Conservation (phyloP, 2,329 filamentous ascomycete genomes). For the Trichothecium roseum region DNA sequence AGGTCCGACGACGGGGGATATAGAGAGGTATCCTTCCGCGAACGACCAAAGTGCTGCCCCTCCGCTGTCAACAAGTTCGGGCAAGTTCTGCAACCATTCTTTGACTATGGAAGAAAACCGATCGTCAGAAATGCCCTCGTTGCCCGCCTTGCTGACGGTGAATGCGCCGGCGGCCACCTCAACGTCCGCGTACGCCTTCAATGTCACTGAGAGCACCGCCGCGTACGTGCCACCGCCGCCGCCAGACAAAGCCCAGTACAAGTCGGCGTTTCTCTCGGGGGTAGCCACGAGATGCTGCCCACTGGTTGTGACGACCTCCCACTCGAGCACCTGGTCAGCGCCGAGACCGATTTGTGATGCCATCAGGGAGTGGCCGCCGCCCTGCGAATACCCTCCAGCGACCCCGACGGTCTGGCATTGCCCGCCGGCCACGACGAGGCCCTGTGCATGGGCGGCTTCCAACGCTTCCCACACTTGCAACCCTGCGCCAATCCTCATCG, state of each 20-base stretch:
- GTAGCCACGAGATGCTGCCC: slow-evolving; percentile 9
- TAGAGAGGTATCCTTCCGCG: slow-evolving; percentile 4
- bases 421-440: slow-evolving; percentile 40
- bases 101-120: neutral
- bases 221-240: slow-evolving; percentile 8
- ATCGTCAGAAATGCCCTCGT: neutral
- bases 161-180: slow-evolving; percentile 4
- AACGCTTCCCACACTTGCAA: slow-evolving; percentile 37
- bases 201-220: slow-evolving; percentile 8
- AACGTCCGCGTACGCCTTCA: slow-evolving; percentile 4
- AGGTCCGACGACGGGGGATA: too few relatives aligned
- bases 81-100: neutral
- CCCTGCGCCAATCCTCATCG: slow-evolving; percentile 42
- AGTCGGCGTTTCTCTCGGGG: slow-evolving; percentile 7
- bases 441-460: slow-evolving; percentile 29
- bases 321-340: slow-evolving; percentile 15
- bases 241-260: slow-evolving; percentile 9
- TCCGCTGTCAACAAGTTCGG: neutral
- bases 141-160: neutral
- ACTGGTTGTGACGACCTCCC: slow-evolving; percentile 12
- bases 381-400: slow-evolving; percentile 17
- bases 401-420: slow-evolving; percentile 35
- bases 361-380: slow-evolving; percentile 16
- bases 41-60: neutral
- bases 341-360: slow-evolving; percentile 14